A percentile compares a stretch with the other conserved stretches of the same genome.
Evolutionary conservation across 2,329 filamentous ascomycete species (phyloP).

Genomic region (Aspergillus quadrilineatus): DNA sequence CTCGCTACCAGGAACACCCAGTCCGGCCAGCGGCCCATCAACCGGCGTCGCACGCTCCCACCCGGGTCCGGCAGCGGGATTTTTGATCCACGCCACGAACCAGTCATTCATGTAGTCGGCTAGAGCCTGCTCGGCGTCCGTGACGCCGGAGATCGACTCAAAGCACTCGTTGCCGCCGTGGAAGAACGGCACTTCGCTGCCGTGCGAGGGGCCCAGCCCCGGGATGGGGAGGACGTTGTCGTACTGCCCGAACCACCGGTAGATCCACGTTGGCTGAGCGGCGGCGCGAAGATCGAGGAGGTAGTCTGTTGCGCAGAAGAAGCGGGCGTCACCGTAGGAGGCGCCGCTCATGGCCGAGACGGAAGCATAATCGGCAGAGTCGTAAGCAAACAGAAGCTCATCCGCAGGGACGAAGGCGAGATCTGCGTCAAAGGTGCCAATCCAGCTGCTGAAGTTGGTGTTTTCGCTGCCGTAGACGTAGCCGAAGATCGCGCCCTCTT

Average conservation of each 20-base stretch:
- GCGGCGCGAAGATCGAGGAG: slow-evolving; percentile 21
- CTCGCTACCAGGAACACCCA: slow-evolving; percentile 22
- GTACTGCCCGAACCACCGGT: slow-evolving; percentile 27
- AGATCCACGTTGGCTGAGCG: slow-evolving; percentile 23
- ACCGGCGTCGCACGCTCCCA: slow-evolving; percentile 18
- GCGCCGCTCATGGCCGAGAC: slow-evolving; percentile 23
- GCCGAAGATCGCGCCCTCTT: slow-evolving; percentile 22
- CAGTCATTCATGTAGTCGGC: slow-evolving; percentile 24
- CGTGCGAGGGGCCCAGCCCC: slow-evolving; percentile 21
- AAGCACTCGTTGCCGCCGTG: slow-evolving; percentile 27
- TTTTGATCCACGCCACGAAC: slow-evolving; percentile 25
- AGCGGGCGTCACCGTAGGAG: slow-evolving; percentile 25
- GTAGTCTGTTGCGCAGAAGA: slow-evolving; percentile 24
- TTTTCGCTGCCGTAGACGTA: slow-evolving; percentile 22
- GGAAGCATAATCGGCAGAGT: slow-evolving; percentile 18
- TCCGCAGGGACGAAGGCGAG: slow-evolving; percentile 18
- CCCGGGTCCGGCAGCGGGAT: slow-evolving; percentile 21
- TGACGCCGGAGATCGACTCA: slow-evolving; percentile 17
- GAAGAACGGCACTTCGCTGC: slow-evolving; percentile 26
- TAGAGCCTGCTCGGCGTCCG: slow-evolving; percentile 18
- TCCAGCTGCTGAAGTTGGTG: slow-evolving; percentile 22
- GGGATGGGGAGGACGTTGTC: slow-evolving; percentile 19
- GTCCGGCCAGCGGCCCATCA: slow-evolving; percentile 20
- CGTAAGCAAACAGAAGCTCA: slow-evolving; percentile 19
- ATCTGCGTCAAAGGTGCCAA: slow-evolving; percentile 24